These are phyloP conservation scores for Pseudogymnoascus sp. DNA, from an alignment of 2,329 filamentous ascomycete species.

Conservation along the genomic window DNA sequence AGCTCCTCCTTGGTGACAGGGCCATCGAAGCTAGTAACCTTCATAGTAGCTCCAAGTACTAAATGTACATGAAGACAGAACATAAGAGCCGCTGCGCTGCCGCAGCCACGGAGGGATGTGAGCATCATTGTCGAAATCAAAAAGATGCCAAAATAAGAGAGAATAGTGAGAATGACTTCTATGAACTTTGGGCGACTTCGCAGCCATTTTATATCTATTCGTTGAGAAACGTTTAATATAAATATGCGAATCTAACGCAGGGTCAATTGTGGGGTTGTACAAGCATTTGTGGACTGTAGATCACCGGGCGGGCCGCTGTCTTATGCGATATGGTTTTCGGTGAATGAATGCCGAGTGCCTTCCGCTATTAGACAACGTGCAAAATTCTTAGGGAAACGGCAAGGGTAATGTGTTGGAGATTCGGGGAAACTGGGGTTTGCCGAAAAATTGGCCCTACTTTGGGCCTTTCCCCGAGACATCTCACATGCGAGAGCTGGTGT, in stretches of 20 bases:
- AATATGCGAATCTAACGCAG: neutral
- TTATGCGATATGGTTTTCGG: neutral
- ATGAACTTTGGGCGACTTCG: neutral
- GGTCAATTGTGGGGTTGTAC: neutral
- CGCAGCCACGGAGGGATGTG: neutral
- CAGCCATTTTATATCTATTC: neutral
- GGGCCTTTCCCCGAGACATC: too few relatives aligned
- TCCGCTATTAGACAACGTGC: neutral
- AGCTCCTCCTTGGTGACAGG: constrained; percentile 20
- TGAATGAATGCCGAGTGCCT: neutral
- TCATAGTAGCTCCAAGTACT: neutral
- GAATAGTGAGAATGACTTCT: neutral
- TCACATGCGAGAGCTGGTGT: neutral
- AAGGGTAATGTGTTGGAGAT: neutral
- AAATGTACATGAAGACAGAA: neutral
- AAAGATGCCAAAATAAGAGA: neutral
- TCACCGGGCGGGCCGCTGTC: neutral
- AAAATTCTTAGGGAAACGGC: neutral
- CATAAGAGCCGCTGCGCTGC: neutral
- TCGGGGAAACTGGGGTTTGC: too few relatives aligned
- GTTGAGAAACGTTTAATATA: neutral
- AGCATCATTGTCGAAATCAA: neutral
- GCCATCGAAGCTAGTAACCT: constrained; percentile 21
- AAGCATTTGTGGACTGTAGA: neutral
- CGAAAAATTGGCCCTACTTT: too few relatives aligned